phyloP scores from a whole-genome alignment of 305 asterid species.

The Andrographis paniculata region DNA sequence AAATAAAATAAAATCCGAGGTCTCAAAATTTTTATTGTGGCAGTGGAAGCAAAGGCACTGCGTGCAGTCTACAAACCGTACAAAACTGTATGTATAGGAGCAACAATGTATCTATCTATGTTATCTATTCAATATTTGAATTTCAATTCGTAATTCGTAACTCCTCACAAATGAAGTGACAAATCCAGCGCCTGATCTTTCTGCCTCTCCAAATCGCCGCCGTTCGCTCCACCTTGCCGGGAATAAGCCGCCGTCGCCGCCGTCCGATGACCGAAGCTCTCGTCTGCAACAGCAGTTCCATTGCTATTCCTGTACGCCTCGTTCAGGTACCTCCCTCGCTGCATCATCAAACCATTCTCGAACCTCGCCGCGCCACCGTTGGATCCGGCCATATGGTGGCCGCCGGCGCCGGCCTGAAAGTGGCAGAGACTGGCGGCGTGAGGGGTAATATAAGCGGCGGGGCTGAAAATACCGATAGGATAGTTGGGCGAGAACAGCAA shows the following conservation, averaged over 20 bases:
- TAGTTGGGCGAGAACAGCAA: conserved; percentile 17
- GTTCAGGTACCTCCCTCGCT: conserved; percentile 3
- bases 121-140: no score
- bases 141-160: no score
- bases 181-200: conserved; percentile 57
- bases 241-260: conserved; percentile 1
- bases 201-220: conserved; percentile 18
- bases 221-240: background rate
- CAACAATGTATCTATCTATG: no score
- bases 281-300: conserved; percentile 13
- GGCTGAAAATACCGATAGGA: conserved; percentile 21
- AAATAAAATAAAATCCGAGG: background rate
- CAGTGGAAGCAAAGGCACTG: background rate
- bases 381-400: conserved; percentile 11
- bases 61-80: background rate
- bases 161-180: conserved; percentile 54
- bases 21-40: conserved; percentile 1
- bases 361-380: conserved; percentile 20
- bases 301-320: conserved; percentile 9
- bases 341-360: conserved; percentile 2
- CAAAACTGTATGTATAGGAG: background rate
- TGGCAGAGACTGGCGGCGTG: conserved; percentile 25
- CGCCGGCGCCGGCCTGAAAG: conserved; percentile 6
- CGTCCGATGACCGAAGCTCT: conserved; percentile 18
- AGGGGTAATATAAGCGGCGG: conserved; percentile 21